Percentiles rank a stretch among this genome's conserved stretches.
Conservation (phyloP, 169 alveolate genomes). For the Fabrea salina region DNA sequence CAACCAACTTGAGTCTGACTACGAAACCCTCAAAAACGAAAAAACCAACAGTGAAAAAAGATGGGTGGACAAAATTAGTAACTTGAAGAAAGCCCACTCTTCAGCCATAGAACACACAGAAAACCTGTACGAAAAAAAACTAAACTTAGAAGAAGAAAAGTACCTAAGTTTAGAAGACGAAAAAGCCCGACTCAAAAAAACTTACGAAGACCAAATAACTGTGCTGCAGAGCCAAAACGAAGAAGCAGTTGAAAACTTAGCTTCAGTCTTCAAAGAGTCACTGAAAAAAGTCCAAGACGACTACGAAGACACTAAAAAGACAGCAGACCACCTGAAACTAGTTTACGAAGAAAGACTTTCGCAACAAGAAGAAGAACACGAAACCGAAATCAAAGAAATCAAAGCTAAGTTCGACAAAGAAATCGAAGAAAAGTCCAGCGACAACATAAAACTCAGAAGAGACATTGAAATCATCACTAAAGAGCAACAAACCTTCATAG, state of each 20-base stretch:
- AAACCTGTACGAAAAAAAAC: conserved; percentile 70
- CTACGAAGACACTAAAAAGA: conserved; percentile 58
- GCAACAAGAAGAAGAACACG: conserved; percentile 77
- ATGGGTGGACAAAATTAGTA: conserved; percentile 53
- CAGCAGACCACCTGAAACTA: conserved; percentile 62
- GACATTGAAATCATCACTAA: conserved; percentile 39
- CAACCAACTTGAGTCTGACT: conserved; percentile 45
- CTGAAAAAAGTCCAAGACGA: conserved; percentile 57
- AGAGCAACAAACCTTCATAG: conserved; percentile 36
- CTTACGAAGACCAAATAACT: conserved; percentile 52
- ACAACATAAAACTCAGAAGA: conserved; percentile 36
- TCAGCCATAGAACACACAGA: conserved; percentile 65
- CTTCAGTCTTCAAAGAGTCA: conserved; percentile 52
- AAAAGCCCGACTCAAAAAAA: conserved; percentile 55
- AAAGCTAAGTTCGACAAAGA: conserved; percentile 35
- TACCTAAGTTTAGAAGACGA: conserved; percentile 59
- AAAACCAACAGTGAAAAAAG: conserved; percentile 62
- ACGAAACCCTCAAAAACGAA: conserved; percentile 53
- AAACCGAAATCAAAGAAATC: conserved; percentile 61
- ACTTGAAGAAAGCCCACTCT: conserved; percentile 66
- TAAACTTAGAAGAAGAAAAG: conserved; percentile 64
- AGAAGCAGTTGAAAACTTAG: conserved; percentile 56
- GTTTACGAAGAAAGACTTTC: conserved; percentile 75
- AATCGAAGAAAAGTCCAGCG: conserved; percentile 43
- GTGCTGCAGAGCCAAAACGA: conserved; percentile 57